phyloP scores from a whole-genome alignment of 257 asterid genomes.

The Solanum pinnatisectum region DNA sequence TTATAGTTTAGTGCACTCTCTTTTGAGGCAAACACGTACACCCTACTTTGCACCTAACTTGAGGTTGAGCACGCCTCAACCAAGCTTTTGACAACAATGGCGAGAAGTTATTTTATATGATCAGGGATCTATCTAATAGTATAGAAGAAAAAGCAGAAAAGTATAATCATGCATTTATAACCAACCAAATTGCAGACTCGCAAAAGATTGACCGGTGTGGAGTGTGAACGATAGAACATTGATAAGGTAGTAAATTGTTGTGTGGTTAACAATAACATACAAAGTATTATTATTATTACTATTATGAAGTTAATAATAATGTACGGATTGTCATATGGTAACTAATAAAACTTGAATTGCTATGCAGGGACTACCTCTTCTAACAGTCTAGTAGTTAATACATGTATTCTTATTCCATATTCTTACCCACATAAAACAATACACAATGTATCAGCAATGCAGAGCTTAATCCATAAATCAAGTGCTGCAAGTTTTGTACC shows the following conservation, averaged over 20 bases:
- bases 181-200: background rate
- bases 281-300: background rate
- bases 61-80: background rate
- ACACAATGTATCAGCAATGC: background rate
- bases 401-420: background rate
- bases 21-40: background rate
- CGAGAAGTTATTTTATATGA: background rate
- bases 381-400: background rate
- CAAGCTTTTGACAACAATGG: background rate
- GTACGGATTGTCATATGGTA: background rate
- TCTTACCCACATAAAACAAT: background rate
- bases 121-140: background rate
- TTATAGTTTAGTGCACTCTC: background rate
- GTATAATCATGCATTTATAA: background rate
- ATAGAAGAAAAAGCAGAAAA: background rate
- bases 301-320: background rate
- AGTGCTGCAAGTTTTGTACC: background rate
- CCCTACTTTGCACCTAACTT: background rate
- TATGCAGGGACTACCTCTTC: background rate
- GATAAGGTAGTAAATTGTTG: background rate
- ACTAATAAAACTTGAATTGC: background rate
- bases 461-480: background rate
- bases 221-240: background rate
- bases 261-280: background rate
- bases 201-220: background rate